These are phyloP conservation scores for Tricholoma terreum DNA, from an alignment of 768 basidiomycete genomes.

Conservation along the genomic window DNA sequence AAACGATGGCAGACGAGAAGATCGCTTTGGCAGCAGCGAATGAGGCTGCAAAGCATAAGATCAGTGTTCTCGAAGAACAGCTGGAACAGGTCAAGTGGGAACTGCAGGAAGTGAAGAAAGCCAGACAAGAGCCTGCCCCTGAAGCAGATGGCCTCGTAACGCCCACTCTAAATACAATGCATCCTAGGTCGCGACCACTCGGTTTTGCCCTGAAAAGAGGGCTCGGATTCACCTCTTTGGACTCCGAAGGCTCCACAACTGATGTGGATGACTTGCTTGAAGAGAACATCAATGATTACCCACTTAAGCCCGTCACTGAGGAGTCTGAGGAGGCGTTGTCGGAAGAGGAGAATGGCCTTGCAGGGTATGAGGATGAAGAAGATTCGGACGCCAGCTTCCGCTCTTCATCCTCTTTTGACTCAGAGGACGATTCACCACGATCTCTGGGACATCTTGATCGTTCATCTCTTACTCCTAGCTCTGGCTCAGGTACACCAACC, in stretches of 20 bases:
- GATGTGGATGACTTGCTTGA: slow-evolving; percentile 61
- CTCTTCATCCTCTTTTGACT: slow-evolving; percentile 54
- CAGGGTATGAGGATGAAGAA: slow-evolving; percentile 69
- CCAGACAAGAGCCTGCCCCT: slow-evolving; percentile 14
- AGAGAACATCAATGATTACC: slow-evolving; percentile 40
- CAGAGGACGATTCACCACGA: slow-evolving; percentile 45
- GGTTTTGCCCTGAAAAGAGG: slow-evolving; percentile 37
- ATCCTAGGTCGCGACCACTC: slow-evolving; percentile 19
- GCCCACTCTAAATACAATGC: slow-evolving; percentile 40
- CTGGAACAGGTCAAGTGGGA: slow-evolving; percentile 37
- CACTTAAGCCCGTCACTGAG: slow-evolving; percentile 57
- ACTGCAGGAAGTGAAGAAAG: slow-evolving; percentile 25
- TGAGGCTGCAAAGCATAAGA: slow-evolving; percentile 31
- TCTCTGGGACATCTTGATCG: slow-evolving; percentile 26
- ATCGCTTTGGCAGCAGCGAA: slow-evolving; percentile 33
- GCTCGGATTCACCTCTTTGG: slow-evolving; percentile 56
- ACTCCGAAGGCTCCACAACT: slow-evolving; percentile 61
- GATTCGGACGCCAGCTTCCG: slow-evolving; percentile 50
- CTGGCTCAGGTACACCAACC: slow-evolving; percentile 25
- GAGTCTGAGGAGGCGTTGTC: slow-evolving; percentile 41
- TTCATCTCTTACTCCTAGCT: slow-evolving; percentile 16
- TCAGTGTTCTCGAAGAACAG: slow-evolving; percentile 46
- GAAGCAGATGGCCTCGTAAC: slow-evolving; percentile 40
- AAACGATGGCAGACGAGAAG: slow-evolving; percentile 29
- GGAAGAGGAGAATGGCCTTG: slow-evolving; percentile 57